Base-by-base conservation (phyloP, 768 basidiomycete species). In the Postia placenta region DNA sequence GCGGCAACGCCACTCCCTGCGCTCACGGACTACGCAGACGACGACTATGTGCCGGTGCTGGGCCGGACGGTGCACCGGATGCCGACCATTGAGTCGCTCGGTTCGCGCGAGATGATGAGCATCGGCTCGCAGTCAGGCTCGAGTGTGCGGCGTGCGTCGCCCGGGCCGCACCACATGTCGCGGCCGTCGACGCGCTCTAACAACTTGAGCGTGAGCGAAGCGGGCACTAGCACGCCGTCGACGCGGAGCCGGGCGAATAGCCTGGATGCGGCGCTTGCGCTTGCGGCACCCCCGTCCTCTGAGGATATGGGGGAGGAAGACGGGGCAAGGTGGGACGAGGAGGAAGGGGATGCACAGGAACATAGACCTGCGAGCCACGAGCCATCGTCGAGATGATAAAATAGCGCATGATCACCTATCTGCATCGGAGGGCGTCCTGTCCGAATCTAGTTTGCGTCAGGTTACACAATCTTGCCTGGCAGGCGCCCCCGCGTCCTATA, bases 1-100 rank as follows among this genome's bases (percentile, higher is more conserved):
- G n/a, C 24, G 12, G 51, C 50, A 42, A 14, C 24, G 12, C 49
- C 50, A 42, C 49, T 38, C 19, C 28, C 49, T 22, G 24, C 50
- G 0, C 20, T 22, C 41, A 26, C 54, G 12, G 35, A 14, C 30
- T 42, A 28, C 5, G 37, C 26, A 38, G 38, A 42, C 22, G 78
- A 78, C 33, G 72, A 75, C 49, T 72, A 75, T 46, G 69, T 87
- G 25, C 74, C 73, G 5, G 72, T 89, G 42, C 67, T 90, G 48
- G 83, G 85, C 46, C 71, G 75, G 20, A 77, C 72, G 56, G 74
- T 89, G 38, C 72, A 76, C 45, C 83, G 87, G 33, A 87, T 90
- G 87, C 81, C 85, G 17, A 89, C 87, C 24, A 89, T 89, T 52
- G 85, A 88, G 62, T 81, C 79, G 37, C 72, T 88, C 63, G 86